These are phyloP conservation scores for Climacium dendroides DNA, from an alignment of 225 moss, liverwort and hornwort genomes.

Conservation along the genomic window DNA sequence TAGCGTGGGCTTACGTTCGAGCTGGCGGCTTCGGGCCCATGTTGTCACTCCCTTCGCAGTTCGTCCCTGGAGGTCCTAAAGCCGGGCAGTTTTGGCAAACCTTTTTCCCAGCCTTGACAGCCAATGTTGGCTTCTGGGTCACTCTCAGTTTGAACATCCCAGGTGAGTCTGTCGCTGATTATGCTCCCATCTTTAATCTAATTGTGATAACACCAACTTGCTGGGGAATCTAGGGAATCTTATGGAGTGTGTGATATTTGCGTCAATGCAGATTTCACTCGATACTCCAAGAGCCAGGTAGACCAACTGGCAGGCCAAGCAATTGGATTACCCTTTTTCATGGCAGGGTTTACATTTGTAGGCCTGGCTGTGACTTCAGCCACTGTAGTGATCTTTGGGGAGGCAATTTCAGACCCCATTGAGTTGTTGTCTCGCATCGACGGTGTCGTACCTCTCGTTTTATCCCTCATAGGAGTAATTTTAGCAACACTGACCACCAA, in stretches of 20 bases:
- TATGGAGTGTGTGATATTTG: background rate
- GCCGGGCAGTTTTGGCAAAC: slow-evolving; percentile 75
- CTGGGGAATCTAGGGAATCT: background rate
- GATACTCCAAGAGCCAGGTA: slow-evolving; percentile 65
- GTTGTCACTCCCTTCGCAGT: slow-evolving; percentile 71
- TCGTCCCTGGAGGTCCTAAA: slow-evolving; percentile 59
- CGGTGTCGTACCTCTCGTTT: slow-evolving; percentile 42
- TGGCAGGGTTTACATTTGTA: slow-evolving; percentile 87
- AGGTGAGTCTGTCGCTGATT: slow-evolving; percentile 23
- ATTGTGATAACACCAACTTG: background rate
- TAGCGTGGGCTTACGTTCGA: slow-evolving; percentile 52
- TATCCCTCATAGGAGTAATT: slow-evolving; percentile 60
- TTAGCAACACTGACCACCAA: slow-evolving; percentile 79
- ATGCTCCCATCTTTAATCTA: background rate
- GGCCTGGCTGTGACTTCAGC: slow-evolving; percentile 87
- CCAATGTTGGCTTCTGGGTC: slow-evolving; percentile 80
- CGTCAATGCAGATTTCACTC: slow-evolving; percentile 64
- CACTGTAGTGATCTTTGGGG: slow-evolving; percentile 67
- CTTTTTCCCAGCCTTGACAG: slow-evolving; percentile 81
- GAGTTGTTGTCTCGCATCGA: slow-evolving; percentile 59
- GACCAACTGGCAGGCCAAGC: slow-evolving; percentile 85
- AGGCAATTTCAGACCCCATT: slow-evolving; percentile 77
- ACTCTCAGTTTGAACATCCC: slow-evolving; percentile 81
- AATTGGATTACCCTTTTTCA: slow-evolving; percentile 72
- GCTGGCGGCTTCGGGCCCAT: slow-evolving; percentile 86